phyloP scores from a whole-genome alignment of 2,329 filamentous ascomycete genomes.

The Botrytis aclada region DNA sequence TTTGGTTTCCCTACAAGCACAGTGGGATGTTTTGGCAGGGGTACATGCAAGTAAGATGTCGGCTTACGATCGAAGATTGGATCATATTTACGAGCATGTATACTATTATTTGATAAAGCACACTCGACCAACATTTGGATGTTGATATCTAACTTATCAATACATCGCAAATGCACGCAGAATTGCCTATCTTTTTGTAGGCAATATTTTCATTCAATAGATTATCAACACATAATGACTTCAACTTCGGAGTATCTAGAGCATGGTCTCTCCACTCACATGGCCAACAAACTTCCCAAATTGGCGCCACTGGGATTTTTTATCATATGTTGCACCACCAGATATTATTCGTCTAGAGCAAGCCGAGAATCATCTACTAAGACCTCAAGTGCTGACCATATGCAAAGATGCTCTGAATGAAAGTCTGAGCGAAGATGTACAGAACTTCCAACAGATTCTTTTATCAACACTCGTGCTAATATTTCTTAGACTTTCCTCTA shows the following conservation, averaged over 20 bases:
- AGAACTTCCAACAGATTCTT: not conserved
- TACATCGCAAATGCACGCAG: not conserved
- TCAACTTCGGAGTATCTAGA: not conserved
- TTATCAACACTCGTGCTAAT: not conserved
- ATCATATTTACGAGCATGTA: too few relatives aligned
- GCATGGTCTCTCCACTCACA: not conserved
- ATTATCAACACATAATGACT: not conserved
- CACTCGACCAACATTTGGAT: too few relatives aligned
- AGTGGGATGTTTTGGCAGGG: too few relatives aligned
- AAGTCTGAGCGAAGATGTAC: too few relatives aligned
- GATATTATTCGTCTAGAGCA: not conserved
- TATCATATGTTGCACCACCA: not conserved
- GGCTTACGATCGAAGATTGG: too few relatives aligned
- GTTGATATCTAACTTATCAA: too few relatives aligned
- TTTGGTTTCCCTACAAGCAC: too few relatives aligned
- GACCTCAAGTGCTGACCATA: not conserved
- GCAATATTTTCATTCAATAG: not conserved
- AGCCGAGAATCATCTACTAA: not conserved
- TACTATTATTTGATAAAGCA: too few relatives aligned
- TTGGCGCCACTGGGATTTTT: not conserved
- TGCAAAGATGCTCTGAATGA: too few relatives aligned
- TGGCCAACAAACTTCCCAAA: not conserved
- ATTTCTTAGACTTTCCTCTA: too few relatives aligned
- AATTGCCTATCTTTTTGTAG: not conserved
- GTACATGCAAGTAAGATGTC: too few relatives aligned